These are phyloP conservation scores for Mycena amicta DNA, from an alignment of 768 basidiomycete species.

Conservation along the genomic window DNA sequence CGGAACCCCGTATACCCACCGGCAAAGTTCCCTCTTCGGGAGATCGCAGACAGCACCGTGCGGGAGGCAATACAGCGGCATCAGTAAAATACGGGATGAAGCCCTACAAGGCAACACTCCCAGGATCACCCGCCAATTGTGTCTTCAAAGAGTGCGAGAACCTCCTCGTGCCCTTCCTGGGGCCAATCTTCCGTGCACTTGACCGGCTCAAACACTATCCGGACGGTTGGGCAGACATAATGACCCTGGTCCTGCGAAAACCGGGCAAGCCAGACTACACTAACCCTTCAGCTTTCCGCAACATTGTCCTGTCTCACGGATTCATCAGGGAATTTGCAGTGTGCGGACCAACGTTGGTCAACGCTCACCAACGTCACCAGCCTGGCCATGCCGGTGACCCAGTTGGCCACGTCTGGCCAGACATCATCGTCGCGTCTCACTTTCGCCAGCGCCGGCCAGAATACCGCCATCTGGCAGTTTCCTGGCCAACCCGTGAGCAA, in stretches of 20 bases:
- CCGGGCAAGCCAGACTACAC: conserved; percentile 39
- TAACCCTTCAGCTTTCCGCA: conserved; percentile 35
- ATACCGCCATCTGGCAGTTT: neutral
- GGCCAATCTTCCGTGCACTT: conserved; percentile 27
- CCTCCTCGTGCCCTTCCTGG: conserved; percentile 18
- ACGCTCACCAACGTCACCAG: neutral
- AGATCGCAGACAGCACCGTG: neutral
- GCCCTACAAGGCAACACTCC: conserved; percentile 32
- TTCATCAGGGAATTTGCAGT: neutral
- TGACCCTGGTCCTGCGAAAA: conserved; percentile 36
- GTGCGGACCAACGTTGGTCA: neutral
- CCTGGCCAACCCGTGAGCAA: too few species aligned
- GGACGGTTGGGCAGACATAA: conserved; percentile 27
- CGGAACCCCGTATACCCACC: neutral
- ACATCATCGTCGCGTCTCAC: neutral
- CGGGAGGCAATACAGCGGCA: conserved; percentile 11
- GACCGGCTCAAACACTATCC: conserved; percentile 32
- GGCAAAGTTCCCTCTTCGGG: neutral
- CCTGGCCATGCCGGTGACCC: neutral
- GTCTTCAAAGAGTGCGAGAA: conserved; percentile 21
- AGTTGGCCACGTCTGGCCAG: neutral
- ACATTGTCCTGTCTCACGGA: conserved; percentile 34
- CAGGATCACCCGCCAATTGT: conserved; percentile 24
- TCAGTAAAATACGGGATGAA: conserved; percentile 19
- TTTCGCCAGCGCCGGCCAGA: neutral